A percentile compares a stretch with the other conserved stretches of the same genome.
These are phyloP conservation scores for Eutrema salsugineum DNA, from an alignment of 441 rosid species.

Conservation along the genomic window DNA sequence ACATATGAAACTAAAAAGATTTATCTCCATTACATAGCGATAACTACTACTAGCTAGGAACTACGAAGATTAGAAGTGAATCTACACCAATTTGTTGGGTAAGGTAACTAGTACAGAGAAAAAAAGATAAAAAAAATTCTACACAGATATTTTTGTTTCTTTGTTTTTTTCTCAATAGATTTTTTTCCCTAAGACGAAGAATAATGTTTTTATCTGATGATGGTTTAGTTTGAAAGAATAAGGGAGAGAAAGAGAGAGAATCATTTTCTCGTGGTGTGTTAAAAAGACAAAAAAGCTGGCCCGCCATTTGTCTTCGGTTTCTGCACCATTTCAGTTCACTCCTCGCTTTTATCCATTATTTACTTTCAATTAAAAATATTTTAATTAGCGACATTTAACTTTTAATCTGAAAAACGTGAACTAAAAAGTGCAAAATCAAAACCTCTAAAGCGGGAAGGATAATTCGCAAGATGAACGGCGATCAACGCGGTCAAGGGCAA, in stretches of 20 bases:
- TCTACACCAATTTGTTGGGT: background rate
- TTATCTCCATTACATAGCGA: background rate
- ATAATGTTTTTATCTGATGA: background rate
- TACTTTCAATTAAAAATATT: background rate
- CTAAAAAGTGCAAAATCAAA: conserved; percentile 11
- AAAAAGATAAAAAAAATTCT: background rate
- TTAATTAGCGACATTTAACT: background rate
- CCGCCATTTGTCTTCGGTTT: conserved; percentile 32
- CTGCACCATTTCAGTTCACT: conserved; percentile 25
- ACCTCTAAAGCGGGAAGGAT: conserved; percentile 35
- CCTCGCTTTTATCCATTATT: conserved; percentile 16
- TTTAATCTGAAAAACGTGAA: background rate
- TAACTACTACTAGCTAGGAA: conserved; percentile 1
- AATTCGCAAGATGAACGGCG: conserved; percentile 35
- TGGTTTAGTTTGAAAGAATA: background rate
- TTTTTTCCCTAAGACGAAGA: background rate
- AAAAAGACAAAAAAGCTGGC: conserved; percentile 39
- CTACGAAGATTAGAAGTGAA: background rate
- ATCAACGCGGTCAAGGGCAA: conserved; percentile 37
- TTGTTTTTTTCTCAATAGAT: background rate
- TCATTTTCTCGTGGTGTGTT: conserved; percentile 41
- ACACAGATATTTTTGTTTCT: background rate
- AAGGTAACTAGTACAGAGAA: background rate
- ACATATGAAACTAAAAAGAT: background rate
- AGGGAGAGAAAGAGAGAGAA: conserved; percentile 26